Evolutionary conservation across 768 basidiomycete genomes (phyloP), one percentile per base, ranked within the genome.

Genomic region (Pleurotus ostreatus): DNA sequence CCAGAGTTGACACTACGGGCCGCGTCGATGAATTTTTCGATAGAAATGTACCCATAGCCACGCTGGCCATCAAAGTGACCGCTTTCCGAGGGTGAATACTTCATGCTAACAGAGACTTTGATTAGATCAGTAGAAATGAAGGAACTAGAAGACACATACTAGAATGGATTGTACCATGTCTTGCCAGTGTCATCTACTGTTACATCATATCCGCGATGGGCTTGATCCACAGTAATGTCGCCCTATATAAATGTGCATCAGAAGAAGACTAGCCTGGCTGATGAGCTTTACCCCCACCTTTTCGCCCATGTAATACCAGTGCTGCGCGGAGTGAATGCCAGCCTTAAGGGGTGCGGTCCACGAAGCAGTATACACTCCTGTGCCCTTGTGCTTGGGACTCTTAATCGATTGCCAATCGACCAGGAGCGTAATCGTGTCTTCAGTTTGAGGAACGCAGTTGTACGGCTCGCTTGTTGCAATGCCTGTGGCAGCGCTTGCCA

Each of bases 231-330:
- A 55, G 78, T 83, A 68, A 96, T 90, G 61, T 96, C 94, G 20
- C 94, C 94, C 91, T 93, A 68, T 45, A 54, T 34, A 40, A 23
- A 40, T 40, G 53, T 40, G 45, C n/a, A 52, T 49, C 34, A 49
- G 54, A 4, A 23, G 40, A 9, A 8, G 41, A 16, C 49, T 62
- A 51, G 34, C 26, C 20, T 4, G 41, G 39, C 8, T 44, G 37
- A 43, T 45, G 18, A 45, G 22, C n/a, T 38, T 13, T 22, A 23
- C 30, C 26, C 41, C 70, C 6, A 85, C 92, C 78, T 92, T 95
- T 74, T 92, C 88, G 48, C 82, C 94, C 89, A 95, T 92, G 72
- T 94, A 95, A 71, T 95, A 93, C 89, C 91, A 95, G 65, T 92
- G 86, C 65, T 97, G 94, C 40, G 87, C 88, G 6, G 89, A 87